Evolutionary conservation across 768 basidiomycete species (phyloP).

Genomic region (Mrakia frigida): DNA sequence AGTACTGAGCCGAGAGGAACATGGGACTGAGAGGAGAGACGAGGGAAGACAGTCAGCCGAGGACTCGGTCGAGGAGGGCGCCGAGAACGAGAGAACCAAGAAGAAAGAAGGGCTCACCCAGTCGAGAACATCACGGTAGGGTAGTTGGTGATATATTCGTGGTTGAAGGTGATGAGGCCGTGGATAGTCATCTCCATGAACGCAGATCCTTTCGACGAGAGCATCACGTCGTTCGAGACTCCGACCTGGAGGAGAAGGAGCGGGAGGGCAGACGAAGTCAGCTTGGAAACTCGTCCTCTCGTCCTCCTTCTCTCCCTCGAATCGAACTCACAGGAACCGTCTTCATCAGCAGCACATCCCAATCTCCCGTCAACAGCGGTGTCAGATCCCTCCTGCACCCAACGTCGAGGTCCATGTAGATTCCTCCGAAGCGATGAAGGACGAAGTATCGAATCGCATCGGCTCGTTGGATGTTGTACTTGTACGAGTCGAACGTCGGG

Average conservation of each 20-base stretch:
- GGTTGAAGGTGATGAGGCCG: slow-evolving; percentile 59
- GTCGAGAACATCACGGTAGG: slow-evolving; percentile 99
- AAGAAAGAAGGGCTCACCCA: slow-evolving; percentile 43
- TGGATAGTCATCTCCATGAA: slow-evolving; percentile 91
- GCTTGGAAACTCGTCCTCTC: neutral
- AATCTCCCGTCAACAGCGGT: slow-evolving; percentile 71
- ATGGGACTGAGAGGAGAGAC: slow-evolving; percentile 59
- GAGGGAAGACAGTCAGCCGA: neutral
- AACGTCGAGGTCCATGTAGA: slow-evolving; percentile 95
- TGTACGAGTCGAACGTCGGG: slow-evolving; percentile 85
- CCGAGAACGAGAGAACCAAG: neutral
- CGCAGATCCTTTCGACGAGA: slow-evolving; percentile 74
- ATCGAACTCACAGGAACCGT: slow-evolving; percentile 63
- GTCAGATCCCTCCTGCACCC: slow-evolving; percentile 84
- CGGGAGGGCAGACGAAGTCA: neutral
- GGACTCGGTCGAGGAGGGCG: neutral
- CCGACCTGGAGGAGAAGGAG: slow-evolving; percentile 55
- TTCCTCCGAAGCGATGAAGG: slow-evolving; percentile 86
- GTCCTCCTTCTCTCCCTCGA: neutral
- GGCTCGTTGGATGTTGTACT: slow-evolving; percentile 87
- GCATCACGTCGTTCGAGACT: slow-evolving; percentile 95
- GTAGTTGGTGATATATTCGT: slow-evolving; percentile 90
- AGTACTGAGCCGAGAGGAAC: slow-evolving; percentile 94
- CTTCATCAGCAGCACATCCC: slow-evolving; percentile 75
- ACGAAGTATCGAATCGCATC: slow-evolving; percentile 98